Percentiles rank a stretch among this genome's conserved stretches.
phyloP scores from a whole-genome alignment of 139 green algal species.

The Picochlorum sp. region DNA sequence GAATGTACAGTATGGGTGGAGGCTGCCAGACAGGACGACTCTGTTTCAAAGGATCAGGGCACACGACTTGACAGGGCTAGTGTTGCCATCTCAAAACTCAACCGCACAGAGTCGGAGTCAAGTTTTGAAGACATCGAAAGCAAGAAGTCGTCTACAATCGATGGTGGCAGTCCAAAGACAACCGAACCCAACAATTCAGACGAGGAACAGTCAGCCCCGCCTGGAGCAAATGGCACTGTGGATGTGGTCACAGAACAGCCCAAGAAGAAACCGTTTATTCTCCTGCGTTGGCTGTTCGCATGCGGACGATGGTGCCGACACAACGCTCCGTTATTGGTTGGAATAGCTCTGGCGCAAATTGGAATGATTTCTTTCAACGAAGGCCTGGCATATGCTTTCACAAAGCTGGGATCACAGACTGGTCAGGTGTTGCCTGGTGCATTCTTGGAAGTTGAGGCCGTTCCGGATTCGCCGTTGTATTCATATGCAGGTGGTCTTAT shows the following conservation, averaged over 20 bases:
- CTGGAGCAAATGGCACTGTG: constrained; percentile 4
- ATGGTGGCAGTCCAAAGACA: constrained; percentile 4
- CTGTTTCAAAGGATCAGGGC: background rate
- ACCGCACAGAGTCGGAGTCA: background rate
- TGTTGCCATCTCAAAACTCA: constrained; percentile 9
- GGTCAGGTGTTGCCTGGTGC: constrained; percentile 26
- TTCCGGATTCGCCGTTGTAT: constrained; percentile 14
- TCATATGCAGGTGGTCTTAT: constrained; percentile 27
- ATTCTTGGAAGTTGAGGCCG: constrained; percentile 14
- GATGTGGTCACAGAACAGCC: background rate
- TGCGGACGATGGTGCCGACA: background rate
- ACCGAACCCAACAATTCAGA: background rate
- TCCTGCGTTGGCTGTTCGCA: background rate
- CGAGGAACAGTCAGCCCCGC: background rate
- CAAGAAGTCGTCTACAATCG: background rate
- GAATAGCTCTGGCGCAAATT: constrained; percentile 23
- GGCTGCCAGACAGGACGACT: background rate
- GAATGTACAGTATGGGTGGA: constrained; percentile 10
- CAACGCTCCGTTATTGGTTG: constrained; percentile 14
- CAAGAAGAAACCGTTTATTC: constrained; percentile 3
- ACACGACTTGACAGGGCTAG: background rate
- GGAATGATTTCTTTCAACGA: constrained; percentile 50
- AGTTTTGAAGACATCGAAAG: background rate
- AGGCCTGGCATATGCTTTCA: constrained; percentile 39
- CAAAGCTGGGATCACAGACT: constrained; percentile 27